Percentiles rank a stretch among this genome's conserved stretches.
Conservation (phyloP, 352 stramenopile genomes). For the Pythium vanterpoolii region DNA sequence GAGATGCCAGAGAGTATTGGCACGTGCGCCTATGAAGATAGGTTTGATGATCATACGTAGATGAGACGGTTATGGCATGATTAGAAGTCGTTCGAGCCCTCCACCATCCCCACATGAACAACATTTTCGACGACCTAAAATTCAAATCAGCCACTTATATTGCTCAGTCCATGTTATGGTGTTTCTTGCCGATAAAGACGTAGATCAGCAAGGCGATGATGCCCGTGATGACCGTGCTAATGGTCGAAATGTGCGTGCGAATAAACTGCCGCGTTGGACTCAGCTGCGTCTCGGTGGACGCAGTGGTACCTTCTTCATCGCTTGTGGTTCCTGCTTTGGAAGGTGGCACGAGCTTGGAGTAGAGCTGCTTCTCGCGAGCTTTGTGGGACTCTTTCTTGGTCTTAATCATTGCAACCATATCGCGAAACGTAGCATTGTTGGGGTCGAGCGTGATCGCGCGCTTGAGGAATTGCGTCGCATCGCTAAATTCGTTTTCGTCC, state of each 20-base stretch:
- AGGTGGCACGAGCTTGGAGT: constrained; percentile 44
- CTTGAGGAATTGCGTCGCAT: constrained; percentile 53
- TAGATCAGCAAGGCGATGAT: constrained; percentile 63
- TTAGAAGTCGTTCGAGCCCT: no score
- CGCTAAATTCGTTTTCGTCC: constrained; percentile 70
- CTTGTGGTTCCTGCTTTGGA: neutral
- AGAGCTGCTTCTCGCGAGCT: constrained; percentile 58
- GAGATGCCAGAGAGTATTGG: no score
- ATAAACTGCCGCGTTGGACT: constrained; percentile 25
- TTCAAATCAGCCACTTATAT: no score
- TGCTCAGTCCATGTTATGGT: constrained; percentile 31
- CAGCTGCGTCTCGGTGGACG: constrained; percentile 12
- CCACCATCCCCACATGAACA: no score
- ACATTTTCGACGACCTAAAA: no score
- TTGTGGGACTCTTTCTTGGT: constrained; percentile 66
- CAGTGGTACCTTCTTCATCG: constrained; percentile 1
- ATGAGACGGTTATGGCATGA: no score
- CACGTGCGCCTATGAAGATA: no score
- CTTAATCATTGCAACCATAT: constrained; percentile 61
- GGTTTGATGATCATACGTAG: no score
- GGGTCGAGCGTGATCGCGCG: constrained; percentile 65
- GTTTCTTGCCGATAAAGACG: constrained; percentile 53
- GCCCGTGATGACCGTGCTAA: constrained; percentile 39
- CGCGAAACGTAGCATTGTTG: constrained; percentile 59
- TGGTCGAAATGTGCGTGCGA: constrained; percentile 35